A percentile compares a stretch with the other conserved stretches of the same genome.
phyloP scores from a whole-genome alignment of 2,329 filamentous ascomycete species.

The Fusarium subglutinans region DNA sequence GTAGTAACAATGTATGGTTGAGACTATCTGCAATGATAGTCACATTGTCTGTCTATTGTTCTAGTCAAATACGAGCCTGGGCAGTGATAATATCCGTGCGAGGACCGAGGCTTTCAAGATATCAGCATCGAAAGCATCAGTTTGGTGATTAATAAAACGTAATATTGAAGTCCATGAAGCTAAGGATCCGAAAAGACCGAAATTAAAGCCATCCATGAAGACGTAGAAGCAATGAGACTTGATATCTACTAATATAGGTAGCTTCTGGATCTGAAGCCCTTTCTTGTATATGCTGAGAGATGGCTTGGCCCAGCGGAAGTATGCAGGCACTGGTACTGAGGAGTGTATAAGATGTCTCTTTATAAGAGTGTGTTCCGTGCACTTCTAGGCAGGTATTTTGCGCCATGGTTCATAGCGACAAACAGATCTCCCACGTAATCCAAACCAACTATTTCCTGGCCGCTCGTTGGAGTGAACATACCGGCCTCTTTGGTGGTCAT shows the following conservation, averaged over 20 bases:
- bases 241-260: not conserved
- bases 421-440: not conserved
- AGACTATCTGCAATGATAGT: not conserved
- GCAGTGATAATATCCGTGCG: not conserved
- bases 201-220: not conserved
- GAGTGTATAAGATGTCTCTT: not conserved
- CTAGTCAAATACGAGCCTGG: not conserved
- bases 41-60: too few relatives aligned
- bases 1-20: not conserved
- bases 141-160: too few relatives aligned
- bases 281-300: not conserved
- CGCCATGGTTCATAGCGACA: slow-evolving; percentile 2
- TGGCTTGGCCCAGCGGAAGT: not conserved
- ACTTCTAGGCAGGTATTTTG: not conserved
- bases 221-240: too few relatives aligned
- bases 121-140: not conserved
- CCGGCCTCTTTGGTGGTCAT: not conserved
- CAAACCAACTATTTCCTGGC: not conserved
- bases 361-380: not conserved
- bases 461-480: not conserved
- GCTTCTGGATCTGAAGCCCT: not conserved
- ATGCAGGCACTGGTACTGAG: not conserved
- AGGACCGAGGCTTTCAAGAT: not conserved
- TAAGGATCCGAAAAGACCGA: not conserved
- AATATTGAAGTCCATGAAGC: not conserved